Conservation (phyloP, 495 filamentous ascomycete species). For the Margaritispora aquatica region DNA sequence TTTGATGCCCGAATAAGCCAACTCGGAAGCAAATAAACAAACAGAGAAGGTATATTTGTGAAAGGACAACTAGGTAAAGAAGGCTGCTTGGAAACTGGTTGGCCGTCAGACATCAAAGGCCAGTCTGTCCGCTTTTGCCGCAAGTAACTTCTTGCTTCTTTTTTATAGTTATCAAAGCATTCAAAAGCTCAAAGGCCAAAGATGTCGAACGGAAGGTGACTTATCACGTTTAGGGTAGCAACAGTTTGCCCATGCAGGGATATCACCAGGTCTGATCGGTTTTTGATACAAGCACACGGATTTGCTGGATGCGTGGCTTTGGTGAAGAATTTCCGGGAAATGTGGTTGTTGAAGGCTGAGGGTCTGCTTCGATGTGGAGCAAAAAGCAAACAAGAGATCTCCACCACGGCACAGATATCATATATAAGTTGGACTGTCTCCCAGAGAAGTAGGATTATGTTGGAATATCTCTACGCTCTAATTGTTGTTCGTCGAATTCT, state of each 20-base stretch:
- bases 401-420: slow-evolving; percentile 11
- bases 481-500: no score
- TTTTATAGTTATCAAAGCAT: background rate
- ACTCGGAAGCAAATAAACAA: background rate
- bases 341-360: background rate
- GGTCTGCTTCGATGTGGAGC: background rate
- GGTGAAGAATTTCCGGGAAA: background rate
- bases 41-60: background rate
- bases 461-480: no score
- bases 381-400: slow-evolving; percentile 22
- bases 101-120: background rate
- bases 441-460: slow-evolving; percentile 16
- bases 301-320: slow-evolving; percentile 6
- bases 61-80: background rate
- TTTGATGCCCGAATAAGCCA: background rate
- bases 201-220: slow-evolving; percentile 7
- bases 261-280: background rate
- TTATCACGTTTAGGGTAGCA: slow-evolving; percentile 14
- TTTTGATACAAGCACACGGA: background rate
- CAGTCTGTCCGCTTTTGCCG: slow-evolving; percentile 7
- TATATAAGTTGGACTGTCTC: slow-evolving; percentile 17
- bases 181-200: background rate
- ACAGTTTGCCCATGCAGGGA: slow-evolving; percentile 4
- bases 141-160: slow-evolving; percentile 6
- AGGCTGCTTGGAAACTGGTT: background rate